Conservation (phyloP, 139 green algal genomes). For the Cymbomonas tetramitiformis region DNA sequence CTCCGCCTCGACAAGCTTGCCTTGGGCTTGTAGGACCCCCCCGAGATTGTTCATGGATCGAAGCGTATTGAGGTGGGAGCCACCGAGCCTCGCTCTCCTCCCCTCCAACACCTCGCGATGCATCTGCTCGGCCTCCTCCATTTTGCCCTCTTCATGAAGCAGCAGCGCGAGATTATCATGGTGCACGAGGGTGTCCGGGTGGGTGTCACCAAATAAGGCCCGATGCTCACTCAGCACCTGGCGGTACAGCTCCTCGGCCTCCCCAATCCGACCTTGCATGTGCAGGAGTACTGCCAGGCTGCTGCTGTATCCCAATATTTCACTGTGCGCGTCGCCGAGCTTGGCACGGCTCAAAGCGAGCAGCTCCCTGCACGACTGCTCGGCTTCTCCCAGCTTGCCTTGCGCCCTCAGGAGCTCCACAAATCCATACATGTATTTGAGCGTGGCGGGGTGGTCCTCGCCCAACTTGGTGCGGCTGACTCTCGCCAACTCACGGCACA, state of each 20-base stretch:
- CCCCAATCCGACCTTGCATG: background rate
- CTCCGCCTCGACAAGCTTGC: too few species aligned
- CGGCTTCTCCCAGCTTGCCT: background rate
- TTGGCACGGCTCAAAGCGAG: slow-evolving; percentile 1
- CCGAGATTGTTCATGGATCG: too few species aligned
- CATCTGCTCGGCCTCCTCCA: slow-evolving; percentile 3
- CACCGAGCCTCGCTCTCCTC: too few species aligned
- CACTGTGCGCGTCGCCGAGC: slow-evolving; percentile 12
- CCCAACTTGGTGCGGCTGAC: background rate
- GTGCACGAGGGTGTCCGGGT: background rate
- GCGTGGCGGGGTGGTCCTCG: background rate
- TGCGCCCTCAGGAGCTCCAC: slow-evolving; percentile 4
- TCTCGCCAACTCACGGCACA: background rate
- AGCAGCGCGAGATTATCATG: slow-evolving; percentile 8
- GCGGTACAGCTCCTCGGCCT: slow-evolving; percentile 13
- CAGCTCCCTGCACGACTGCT: background rate
- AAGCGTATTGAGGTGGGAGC: too few species aligned
- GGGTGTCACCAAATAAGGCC: background rate
- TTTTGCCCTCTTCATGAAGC: background rate
- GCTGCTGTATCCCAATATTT: slow-evolving; percentile 9
- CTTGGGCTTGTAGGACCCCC: too few species aligned
- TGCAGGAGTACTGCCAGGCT: slow-evolving; percentile 14
- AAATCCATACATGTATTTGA: slow-evolving; percentile 13
- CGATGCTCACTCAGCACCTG: background rate
- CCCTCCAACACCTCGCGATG: background rate